Percentiles rank a stretch among this genome's conserved stretches.
Conservation (phyloP, 352 stramenopile species). For the Hyaloperonospora brassicae region DNA sequence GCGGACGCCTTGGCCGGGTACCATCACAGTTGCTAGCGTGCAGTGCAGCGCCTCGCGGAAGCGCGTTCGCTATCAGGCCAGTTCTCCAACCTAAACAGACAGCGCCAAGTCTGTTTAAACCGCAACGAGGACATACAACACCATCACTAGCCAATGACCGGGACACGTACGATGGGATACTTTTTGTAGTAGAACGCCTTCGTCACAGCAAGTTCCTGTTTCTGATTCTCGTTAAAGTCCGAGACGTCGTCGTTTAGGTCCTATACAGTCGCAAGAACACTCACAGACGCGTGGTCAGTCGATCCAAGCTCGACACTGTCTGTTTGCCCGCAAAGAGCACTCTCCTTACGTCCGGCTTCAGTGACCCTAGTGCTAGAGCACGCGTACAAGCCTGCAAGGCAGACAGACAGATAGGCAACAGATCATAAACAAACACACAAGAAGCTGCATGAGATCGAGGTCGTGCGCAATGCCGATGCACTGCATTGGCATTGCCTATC, state of each 20-base stretch:
- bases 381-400: slow-evolving; percentile 58
- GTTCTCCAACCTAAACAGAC: slow-evolving; percentile 36
- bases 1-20: not conserved
- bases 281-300: not conserved
- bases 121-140: not conserved
- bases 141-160: not conserved
- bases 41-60: not conserved
- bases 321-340: not conserved
- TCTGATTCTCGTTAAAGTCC: slow-evolving; percentile 58
- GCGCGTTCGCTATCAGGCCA: slow-evolving; percentile 20
- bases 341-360: slow-evolving; percentile 51
- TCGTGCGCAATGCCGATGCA: too few relatives aligned
- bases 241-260: slow-evolving; percentile 66
- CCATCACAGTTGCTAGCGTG: not conserved
- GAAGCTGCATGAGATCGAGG: too few relatives aligned
- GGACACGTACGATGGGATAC: slow-evolving; percentile 66
- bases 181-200: slow-evolving; percentile 77
- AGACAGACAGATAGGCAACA: slow-evolving; percentile 1
- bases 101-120: slow-evolving; percentile 4
- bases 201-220: slow-evolving; percentile 56
- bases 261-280: slow-evolving; percentile 15
- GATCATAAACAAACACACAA: not conserved
- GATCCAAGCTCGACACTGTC: not conserved
- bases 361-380: slow-evolving; percentile 55
- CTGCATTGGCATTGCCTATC: too few relatives aligned